Evolutionary conservation across 164 flowering plant genomes (phyloP), one percentile per base, ranked within the genome.

Genomic region (Piper betle): DNA sequence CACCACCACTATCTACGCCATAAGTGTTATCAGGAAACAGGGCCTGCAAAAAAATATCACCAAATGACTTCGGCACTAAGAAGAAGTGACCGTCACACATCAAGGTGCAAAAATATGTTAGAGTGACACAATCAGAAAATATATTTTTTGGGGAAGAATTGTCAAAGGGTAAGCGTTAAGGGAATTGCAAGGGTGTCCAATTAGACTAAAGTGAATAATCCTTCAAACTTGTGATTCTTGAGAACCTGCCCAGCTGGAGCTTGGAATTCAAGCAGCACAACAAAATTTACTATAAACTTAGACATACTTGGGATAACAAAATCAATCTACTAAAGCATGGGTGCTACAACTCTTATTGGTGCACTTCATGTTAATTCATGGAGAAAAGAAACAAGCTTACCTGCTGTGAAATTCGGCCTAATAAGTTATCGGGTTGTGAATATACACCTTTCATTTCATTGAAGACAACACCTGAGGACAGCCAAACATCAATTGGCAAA

Each of bases 391-490:
- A 41, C 57, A 68, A 60, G 66, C 82, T 82, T 79, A 73, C 99
- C 93, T 88, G 95, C 60, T 91, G 99, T 64, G 88, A 67, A 25
- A 80, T 46, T 58, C 97, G 84, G 39, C 89, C 92, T 60, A 94
- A 66, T 68, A 94, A 79, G 70, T 79, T 94, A 76, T 94, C 99
- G 41, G 99, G 99, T 81, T 94, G 97, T 42, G 99, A 94, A 67
- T 94, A 94, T 46, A 91, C 97, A 67, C 99, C 99, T 75, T 94
- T 94, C 99, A 94, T 94, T 78, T 94, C 99, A 79, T 94, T 94
- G 70, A 94, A 94, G 58, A 94, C 99, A 70, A 94, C 99, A 71
- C 99, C 97, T 94, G 76, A 58, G 72, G 65, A 11, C 15, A 12
- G 15, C 3, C 50, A 46, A 46, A 9, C 12, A 46, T 46, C 50